Evolutionary conservation across 2,329 filamentous ascomycete genomes (phyloP).

Genomic region (Fusarium bactridioides): DNA sequence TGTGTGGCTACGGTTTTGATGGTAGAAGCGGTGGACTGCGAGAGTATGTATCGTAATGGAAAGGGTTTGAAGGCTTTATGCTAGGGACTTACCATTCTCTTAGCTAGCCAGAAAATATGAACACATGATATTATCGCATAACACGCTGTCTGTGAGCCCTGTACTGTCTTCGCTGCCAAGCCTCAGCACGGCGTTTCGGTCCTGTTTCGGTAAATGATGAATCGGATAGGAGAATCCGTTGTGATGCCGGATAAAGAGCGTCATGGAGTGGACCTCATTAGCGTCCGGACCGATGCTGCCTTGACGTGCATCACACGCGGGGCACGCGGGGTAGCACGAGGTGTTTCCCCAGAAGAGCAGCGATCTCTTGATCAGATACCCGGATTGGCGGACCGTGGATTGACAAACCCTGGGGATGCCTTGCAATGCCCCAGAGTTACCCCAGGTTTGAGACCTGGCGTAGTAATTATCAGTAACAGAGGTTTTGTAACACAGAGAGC

Average conservation of each 20-base stretch:
- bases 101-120: neutral
- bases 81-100: neutral
- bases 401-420: too few relatives aligned
- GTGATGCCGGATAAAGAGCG: neutral
- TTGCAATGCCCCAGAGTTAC: too few relatives aligned
- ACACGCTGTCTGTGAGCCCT: neutral
- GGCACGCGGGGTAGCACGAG: neutral
- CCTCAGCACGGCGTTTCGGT: neutral
- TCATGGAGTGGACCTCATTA: neutral
- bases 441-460: too few relatives aligned
- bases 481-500: too few relatives aligned
- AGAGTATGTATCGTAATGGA: neutral
- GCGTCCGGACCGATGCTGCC: neutral
- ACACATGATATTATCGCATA: neutral
- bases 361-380: neutral
- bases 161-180: neutral
- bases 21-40: rapidly evolving
- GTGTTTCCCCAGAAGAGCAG: neutral
- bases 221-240: rapidly evolving
- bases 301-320: neutral
- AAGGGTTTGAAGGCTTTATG: neutral
- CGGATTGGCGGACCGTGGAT: too few relatives aligned
- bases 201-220: neutral
- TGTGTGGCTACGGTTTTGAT: rapidly evolving
- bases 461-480: too few relatives aligned